These are phyloP conservation scores for Scopulariopsis brevicaulis DNA, from an alignment of 2,329 filamentous ascomycete species.

Conservation along the genomic window DNA sequence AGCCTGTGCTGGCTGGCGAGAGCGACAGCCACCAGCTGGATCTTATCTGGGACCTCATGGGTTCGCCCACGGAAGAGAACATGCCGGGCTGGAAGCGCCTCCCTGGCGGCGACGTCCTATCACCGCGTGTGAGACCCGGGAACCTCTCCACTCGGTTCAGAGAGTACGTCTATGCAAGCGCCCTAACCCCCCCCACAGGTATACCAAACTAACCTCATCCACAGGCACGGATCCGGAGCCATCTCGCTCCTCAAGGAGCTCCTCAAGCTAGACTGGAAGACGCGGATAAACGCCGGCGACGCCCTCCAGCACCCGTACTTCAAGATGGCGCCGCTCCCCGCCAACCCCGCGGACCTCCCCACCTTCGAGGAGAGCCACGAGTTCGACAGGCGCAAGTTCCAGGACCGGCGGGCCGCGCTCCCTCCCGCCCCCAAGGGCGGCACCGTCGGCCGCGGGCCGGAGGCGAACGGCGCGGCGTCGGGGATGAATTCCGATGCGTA, in stretches of 20 bases:
- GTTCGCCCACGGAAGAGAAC: slow-evolving; percentile 74
- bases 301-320: slow-evolving; percentile 91
- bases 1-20: slow-evolving; percentile 83
- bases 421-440: slow-evolving; percentile 89
- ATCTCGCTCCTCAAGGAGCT: slow-evolving; percentile 74
- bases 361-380: slow-evolving; percentile 92
- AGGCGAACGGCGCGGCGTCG: slow-evolving; percentile 31
- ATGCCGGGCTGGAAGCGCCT: slow-evolving; percentile 88
- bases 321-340: slow-evolving; percentile 63
- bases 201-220: background rate
- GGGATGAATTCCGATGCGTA: slow-evolving; percentile 41
- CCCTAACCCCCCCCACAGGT: background rate
- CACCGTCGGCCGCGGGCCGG: slow-evolving; percentile 67
- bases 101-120: slow-evolving; percentile 69
- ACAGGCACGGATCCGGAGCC: slow-evolving; percentile 54
- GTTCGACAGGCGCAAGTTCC: slow-evolving; percentile 83
- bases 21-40: slow-evolving; percentile 85
- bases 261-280: slow-evolving; percentile 78
- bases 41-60: slow-evolving; percentile 87
- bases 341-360: slow-evolving; percentile 78
- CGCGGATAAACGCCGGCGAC: slow-evolving; percentile 85
- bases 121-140: slow-evolving; percentile 46
- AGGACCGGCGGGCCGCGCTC: slow-evolving; percentile 71
- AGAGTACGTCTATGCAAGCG: slow-evolving; percentile 37
- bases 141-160: slow-evolving; percentile 66